A percentile compares a stretch with the other conserved stretches of the same genome.
Evolutionary conservation across 1,284 basidiomycete genomes (phyloP).

Genomic region (Tylopilus sp.): DNA sequence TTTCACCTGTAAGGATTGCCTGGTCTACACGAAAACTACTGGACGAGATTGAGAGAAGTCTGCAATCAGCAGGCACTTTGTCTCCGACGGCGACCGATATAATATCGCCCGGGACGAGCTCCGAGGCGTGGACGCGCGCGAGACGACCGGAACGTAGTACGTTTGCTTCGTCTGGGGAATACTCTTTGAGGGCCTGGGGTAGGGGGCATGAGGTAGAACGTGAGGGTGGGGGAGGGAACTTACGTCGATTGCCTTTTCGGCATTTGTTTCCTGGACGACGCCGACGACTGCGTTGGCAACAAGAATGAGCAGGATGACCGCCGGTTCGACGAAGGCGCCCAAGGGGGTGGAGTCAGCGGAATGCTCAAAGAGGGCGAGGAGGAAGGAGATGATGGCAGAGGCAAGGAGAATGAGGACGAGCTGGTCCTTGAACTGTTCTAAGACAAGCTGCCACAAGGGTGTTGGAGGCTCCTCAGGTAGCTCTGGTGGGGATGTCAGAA

Average conservation of each 20-base stretch:
- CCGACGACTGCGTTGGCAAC: conserved; percentile 93
- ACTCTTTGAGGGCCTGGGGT: conserved; percentile 83
- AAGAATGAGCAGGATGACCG: conserved; percentile 90
- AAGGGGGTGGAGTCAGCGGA: conserved; percentile 61
- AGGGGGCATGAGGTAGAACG: conserved; percentile 1
- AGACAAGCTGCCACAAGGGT: conserved; percentile 88
- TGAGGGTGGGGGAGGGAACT: conserved; percentile 34
- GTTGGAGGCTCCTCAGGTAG: conserved; percentile 88
- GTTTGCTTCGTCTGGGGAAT: conserved; percentile 92
- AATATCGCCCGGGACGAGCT: conserved; percentile 92
- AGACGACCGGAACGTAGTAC: conserved; percentile 75
- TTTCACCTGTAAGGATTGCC: conserved; percentile 93
- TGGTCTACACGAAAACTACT: conserved; percentile 93
- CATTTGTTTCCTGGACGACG: conserved; percentile 92
- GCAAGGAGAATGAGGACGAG: conserved; percentile 91
- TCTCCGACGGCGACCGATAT: conserved; percentile 88
- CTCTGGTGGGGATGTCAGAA: conserved; percentile 44
- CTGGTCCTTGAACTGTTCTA: conserved; percentile 98
- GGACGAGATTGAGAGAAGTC: conserved; percentile 83
- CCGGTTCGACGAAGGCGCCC: conserved; percentile 87
- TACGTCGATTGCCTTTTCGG: conserved; percentile 93
- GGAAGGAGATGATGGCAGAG: conserved; percentile 87
- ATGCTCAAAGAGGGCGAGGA: conserved; percentile 83
- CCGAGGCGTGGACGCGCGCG: conserved; percentile 75
- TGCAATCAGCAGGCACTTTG: conserved; percentile 91